These are phyloP conservation scores for Petrea volubilis DNA, from an alignment of 257 asterid genomes.

Conservation along the genomic window DNA sequence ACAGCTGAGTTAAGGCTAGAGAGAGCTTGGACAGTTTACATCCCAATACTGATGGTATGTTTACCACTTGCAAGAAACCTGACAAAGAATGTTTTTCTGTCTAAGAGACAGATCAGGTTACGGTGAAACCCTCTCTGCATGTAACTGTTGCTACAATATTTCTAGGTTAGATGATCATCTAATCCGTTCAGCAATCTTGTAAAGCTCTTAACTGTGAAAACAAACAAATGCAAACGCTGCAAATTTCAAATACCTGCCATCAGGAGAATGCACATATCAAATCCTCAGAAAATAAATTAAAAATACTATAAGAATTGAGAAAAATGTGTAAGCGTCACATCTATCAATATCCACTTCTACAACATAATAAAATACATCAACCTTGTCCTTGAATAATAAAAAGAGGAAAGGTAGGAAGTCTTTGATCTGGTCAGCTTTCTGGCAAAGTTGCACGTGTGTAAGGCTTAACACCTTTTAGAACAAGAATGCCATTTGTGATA, in stretches of 20 bases:
- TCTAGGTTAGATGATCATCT: conserved; percentile 17
- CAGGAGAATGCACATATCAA: conserved; percentile 13
- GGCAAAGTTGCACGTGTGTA: background rate
- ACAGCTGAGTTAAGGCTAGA: conserved; percentile 10
- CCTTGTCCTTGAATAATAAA: background rate
- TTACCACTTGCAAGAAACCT: conserved; percentile 16
- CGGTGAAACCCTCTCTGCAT: conserved; percentile 12
- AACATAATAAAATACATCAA: background rate
- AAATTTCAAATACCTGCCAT: conserved; percentile 5
- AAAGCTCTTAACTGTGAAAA: conserved; percentile 27
- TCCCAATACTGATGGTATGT: conserved; percentile 13
- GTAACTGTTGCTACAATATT: conserved; percentile 16
- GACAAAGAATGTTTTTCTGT: background rate
- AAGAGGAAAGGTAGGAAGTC: background rate
- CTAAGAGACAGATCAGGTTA: background rate
- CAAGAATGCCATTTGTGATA: background rate
- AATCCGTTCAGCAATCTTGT: conserved; percentile 20
- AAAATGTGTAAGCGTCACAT: background rate
- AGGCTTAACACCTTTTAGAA: background rate
- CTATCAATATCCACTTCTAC: background rate
- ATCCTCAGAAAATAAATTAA: background rate
- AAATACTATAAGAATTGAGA: background rate
- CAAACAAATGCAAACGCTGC: conserved; percentile 5
- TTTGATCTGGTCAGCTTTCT: background rate
- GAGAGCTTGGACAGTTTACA: conserved; percentile 19